phyloP scores from a whole-genome alignment of 148 eudicot genomes.

The Arbutus unedo region DNA sequence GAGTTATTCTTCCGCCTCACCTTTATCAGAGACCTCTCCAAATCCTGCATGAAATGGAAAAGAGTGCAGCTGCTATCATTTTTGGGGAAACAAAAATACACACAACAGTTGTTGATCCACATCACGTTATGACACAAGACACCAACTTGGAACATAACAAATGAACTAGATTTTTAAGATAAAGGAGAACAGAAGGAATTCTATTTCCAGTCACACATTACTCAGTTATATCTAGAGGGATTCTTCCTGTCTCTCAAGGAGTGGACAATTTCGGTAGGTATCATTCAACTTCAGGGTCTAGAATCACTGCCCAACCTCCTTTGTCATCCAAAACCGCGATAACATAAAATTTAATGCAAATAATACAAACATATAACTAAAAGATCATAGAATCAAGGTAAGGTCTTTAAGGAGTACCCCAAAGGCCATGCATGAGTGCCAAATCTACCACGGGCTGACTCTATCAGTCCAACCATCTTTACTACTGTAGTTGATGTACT shows the following conservation, averaged over 20 bases:
- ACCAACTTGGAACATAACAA: background rate
- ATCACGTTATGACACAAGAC: background rate
- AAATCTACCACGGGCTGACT: background rate
- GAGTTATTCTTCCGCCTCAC: constrained; percentile 74
- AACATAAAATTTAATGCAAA: background rate
- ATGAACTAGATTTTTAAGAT: background rate
- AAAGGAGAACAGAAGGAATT: background rate
- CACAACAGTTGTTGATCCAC: background rate
- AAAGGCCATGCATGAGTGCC: background rate
- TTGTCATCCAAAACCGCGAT: background rate
- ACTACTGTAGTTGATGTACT: background rate
- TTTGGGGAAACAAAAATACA: background rate
- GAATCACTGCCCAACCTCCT: background rate
- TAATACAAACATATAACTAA: background rate
- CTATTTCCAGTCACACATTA: background rate
- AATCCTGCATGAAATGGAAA: constrained; percentile 40
- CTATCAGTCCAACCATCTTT: background rate
- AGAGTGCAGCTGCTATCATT: background rate
- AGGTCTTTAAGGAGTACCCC: background rate
- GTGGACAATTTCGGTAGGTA: background rate
- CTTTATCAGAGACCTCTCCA: constrained; percentile 66
- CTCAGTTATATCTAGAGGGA: too few relatives aligned
- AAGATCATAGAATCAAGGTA: background rate
- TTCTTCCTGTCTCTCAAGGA: background rate
- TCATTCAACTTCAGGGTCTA: background rate